Evolutionary conservation across 805 yeast genomes (phyloP), one percentile per base, ranked within the genome.

Genomic region (Saturnispora diversa): DNA sequence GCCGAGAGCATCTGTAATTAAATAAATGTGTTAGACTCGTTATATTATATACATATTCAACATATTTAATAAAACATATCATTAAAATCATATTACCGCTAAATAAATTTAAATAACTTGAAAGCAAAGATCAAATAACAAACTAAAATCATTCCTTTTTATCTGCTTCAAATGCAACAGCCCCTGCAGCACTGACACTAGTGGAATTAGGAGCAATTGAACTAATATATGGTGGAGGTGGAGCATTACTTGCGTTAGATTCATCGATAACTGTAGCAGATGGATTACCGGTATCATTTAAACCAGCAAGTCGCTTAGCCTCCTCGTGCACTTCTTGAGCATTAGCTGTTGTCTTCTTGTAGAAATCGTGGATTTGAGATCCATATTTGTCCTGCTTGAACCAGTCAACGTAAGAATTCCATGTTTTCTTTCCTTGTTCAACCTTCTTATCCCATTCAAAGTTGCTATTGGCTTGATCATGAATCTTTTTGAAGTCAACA

Each of bases 241-340:
- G 34, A 3, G 21, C 42, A 12, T 12, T 20, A 17, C 16, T 13
- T 4, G 23, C 12, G 7, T 39, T 19, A 6, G 41, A 30, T 6
- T 38, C 37, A 16, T 29, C 34, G 13, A 47, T 41, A 11, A 50
- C 49, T 21, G 45, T 27, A 20, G 50, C 31, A 10, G 45, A 19
- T 26, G 44, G 21, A 4, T 31, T 40, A 17, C 40, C 36, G 20
- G 38, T 17, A 11, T 22, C 42, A 17, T 79, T 74, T 53, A 80
- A 53, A 27, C 72, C 80, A 16, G 82, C 82, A 54, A 83, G 67
- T 51, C 90, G 68, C 48, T 68, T 68, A 17, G 94, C 94, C 61
- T 83, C 90, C 40, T 66, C 70, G 58, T 84, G 88, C 36, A 83
- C 83, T 42, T 76, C 77, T 39, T 63, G 62, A 1, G 72, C 81